Evolutionary conservation across 805 yeast genomes (phyloP).

Genomic region (Candida argentea): DNA sequence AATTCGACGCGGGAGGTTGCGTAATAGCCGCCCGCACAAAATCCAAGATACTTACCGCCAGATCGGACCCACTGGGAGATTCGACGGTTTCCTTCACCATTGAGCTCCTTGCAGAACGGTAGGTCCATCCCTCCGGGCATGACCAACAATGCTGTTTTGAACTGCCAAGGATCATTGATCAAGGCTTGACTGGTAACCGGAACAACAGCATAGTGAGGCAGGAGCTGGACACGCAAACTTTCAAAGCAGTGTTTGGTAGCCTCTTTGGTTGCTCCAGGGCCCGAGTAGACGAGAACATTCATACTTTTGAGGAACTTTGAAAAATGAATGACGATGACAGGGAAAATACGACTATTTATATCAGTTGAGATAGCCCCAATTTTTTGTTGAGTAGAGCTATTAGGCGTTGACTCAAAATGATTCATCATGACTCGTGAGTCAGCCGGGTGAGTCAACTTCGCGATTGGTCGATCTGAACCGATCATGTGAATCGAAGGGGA

Average conservation of each 20-base stretch:
- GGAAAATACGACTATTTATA: constrained; percentile 1
- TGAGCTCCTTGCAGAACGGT: constrained; percentile 66
- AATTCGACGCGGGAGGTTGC: constrained; percentile 71
- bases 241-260: constrained; percentile 79
- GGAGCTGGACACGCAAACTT: constrained; percentile 59
- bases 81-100: constrained; percentile 54
- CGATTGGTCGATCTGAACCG: too few species aligned
- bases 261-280: constrained; percentile 78
- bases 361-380: too few species aligned
- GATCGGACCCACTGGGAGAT: constrained; percentile 55
- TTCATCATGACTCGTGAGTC: too few species aligned
- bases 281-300: constrained; percentile 27
- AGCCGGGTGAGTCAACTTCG: too few species aligned
- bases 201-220: constrained; percentile 83
- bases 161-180: constrained; percentile 78
- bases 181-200: constrained; percentile 55
- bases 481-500: too few species aligned
- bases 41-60: constrained; percentile 81
- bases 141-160: constrained; percentile 68
- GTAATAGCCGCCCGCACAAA: constrained; percentile 95
- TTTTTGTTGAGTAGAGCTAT: too few species aligned
- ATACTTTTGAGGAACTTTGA: constrained; percentile 7
- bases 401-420: background rate
- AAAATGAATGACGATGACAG: background rate
- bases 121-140: constrained; percentile 97